phyloP scores from a whole-genome alignment of 805 yeast species.

The Kazachstania africana region DNA sequence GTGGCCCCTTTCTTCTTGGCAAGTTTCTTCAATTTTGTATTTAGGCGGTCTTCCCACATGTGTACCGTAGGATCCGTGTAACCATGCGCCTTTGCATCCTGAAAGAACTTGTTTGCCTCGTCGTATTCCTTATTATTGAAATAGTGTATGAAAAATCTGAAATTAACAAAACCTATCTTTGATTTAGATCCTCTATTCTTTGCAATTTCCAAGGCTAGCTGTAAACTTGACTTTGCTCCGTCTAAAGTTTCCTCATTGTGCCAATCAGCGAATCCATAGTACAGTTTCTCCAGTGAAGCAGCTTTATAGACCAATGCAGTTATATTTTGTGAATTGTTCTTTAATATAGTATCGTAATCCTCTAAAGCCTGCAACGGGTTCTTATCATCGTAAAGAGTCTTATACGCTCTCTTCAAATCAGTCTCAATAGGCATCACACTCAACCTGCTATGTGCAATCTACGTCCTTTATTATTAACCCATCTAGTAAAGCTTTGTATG shows the following conservation, averaged over 20 bases:
- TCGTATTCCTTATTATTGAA: conserved; percentile 33
- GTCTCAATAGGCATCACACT: conserved; percentile 20
- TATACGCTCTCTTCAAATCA: conserved; percentile 33
- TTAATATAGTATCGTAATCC: conserved; percentile 29
- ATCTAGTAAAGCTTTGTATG: no score
- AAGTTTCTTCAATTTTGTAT: conserved; percentile 10
- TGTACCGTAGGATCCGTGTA: conserved; percentile 36
- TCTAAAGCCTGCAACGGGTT: conserved; percentile 36
- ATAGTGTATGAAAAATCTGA: conserved; percentile 37
- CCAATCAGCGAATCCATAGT: conserved; percentile 28
- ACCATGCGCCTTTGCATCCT: conserved; percentile 31
- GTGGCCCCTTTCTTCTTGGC: not conserved
- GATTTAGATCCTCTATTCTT: conserved; percentile 34
- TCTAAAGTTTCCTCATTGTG: conserved; percentile 33
- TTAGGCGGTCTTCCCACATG: conserved; percentile 31
- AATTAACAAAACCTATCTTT: conserved; percentile 37
- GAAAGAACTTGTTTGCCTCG: conserved; percentile 32
- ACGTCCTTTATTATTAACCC: not conserved
- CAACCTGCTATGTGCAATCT: not conserved
- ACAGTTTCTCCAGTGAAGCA: conserved; percentile 35
- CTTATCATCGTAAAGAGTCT: conserved; percentile 33
- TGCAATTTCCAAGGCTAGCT: conserved; percentile 36
- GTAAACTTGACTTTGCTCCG: conserved; percentile 26
- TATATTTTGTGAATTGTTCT: conserved; percentile 34
- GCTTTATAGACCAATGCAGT: conserved; percentile 39